Conservation (phyloP, 2,329 filamentous ascomycete species). For the Alternaria viburni region DNA sequence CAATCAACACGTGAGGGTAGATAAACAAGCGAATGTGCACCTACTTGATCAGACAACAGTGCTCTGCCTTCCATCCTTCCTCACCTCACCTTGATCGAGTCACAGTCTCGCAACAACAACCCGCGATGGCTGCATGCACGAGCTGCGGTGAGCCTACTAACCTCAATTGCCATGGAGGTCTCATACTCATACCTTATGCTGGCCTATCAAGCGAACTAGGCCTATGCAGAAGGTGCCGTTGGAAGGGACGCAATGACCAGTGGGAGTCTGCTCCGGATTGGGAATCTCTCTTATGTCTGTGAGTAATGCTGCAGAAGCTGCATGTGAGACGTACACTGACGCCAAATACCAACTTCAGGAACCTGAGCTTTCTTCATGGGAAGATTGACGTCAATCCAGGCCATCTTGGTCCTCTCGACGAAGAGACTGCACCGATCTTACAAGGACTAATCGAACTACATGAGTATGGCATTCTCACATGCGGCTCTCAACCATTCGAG, state of each 20-base stretch:
- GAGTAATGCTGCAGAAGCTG: too few relatives aligned
- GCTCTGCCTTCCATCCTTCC: too few relatives aligned
- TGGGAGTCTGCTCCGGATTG: neutral
- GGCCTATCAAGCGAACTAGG: fast-evolving
- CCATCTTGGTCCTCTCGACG: neutral
- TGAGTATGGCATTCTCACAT: neutral
- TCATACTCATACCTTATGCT: neutral
- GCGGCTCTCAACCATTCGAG: neutral
- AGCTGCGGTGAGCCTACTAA: neutral
- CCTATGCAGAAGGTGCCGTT: neutral
- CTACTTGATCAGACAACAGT: too few relatives aligned
- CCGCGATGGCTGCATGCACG: neutral
- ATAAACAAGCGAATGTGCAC: neutral
- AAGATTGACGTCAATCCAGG: neutral
- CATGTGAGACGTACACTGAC: too few relatives aligned
- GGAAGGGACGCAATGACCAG: fast-evolving
- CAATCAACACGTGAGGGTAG: neutral
- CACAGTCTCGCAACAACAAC: neutral
- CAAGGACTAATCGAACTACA: fast-evolving
- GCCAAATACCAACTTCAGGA: neutral
- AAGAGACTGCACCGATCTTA: fast-evolving
- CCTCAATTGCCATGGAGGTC: fast-evolving
- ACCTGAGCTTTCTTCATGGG: neutral
- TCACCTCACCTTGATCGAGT: neutral
- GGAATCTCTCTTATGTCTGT: neutral